Evolutionary conservation across 352 stramenopile species (phyloP), one percentile per base, ranked within the genome.

Genomic region (Globisporangium perplexum): DNA sequence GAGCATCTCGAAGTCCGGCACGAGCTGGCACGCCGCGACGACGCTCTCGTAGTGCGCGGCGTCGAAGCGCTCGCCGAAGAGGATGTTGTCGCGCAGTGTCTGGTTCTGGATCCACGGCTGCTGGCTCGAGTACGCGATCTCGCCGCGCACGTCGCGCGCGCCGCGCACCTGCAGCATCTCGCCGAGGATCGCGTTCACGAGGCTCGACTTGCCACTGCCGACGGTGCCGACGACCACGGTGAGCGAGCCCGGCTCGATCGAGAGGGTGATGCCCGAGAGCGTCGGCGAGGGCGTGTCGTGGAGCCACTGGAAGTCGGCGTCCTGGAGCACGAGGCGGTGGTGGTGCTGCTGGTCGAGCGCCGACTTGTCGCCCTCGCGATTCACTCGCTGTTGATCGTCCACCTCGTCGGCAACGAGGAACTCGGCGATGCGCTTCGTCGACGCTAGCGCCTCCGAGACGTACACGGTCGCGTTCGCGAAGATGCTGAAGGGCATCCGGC

Each of bases 1-100:
- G 15, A 98, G 69, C 15, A 92, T 61, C 31, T 78, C 77, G 24
- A 98, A 63, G 63, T 98, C 95, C 24, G 85, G 77, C 0, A 69
- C 46, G 7, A 98, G 65, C 39, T 86, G 77, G 56, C 90, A 98
- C 0, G 77, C 75, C 10, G 65, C 46, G 11, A 97, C 46, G 11
- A 91, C 80, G 31, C 64, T 59, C 30, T 83, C 11, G 36, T 82
- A 83, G 26, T 76, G 65, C 7, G 58, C 55, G 0, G 43, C 30
- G 20, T 86, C 70, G 20, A 68, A 83, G 6, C 38, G 31, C 28
- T 67, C 55, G 7, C 74, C 77, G 48, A 85, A 86, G 20, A 83
- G 55, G 42, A 86, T 83, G 49, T 83, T 87, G 17, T 82, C 77
- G 0, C 70, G 65, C 7, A 88, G 53, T 0, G 58, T 73, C 47